phyloP scores from a whole-genome alignment of 2,329 filamentous ascomycete species.

The Sclerotinia glacialis region DNA sequence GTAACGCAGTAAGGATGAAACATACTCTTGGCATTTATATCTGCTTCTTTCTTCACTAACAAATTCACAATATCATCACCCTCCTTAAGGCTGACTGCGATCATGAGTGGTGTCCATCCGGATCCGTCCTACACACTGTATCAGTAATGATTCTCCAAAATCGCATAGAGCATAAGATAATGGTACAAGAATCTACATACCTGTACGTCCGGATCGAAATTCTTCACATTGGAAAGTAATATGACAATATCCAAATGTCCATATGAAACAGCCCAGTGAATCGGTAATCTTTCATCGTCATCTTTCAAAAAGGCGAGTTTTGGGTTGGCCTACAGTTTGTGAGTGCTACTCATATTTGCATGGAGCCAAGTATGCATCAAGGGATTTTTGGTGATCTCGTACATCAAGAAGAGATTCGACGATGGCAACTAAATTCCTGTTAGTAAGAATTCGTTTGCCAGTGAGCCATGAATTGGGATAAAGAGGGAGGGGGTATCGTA shows the following conservation, averaged over 20 bases:
- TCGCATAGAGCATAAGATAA: neutral
- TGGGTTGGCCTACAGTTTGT: slow-evolving; percentile 62
- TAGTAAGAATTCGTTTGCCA: slow-evolving; percentile 30
- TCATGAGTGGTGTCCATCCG: slow-evolving; percentile 84
- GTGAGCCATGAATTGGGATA: neutral
- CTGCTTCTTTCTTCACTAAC: slow-evolving; percentile 66
- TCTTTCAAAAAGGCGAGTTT: slow-evolving; percentile 72
- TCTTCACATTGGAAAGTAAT: slow-evolving; percentile 64
- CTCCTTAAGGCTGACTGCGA: slow-evolving; percentile 71
- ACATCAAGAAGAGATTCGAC: slow-evolving; percentile 75
- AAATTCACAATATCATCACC: slow-evolving; percentile 66
- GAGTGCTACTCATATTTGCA: slow-evolving; percentile 14
- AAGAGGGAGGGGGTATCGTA: slow-evolving; percentile 48
- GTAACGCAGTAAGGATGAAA: neutral
- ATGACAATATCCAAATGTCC: slow-evolving; percentile 74
- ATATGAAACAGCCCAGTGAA: slow-evolving; percentile 91
- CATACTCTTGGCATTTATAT: slow-evolving; percentile 70
- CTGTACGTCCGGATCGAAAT: slow-evolving; percentile 81
- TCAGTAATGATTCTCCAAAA: neutral
- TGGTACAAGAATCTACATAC: slow-evolving; percentile 44
- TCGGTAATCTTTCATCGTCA: slow-evolving; percentile 81
- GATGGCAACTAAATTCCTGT: slow-evolving; percentile 52
- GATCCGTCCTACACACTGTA: slow-evolving; percentile 58
- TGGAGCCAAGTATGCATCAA: neutral
- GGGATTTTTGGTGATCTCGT: slow-evolving; percentile 35